Evolutionary conservation across 148 eudicot genomes (phyloP).

Genomic region (Gaultheria prostrata): DNA sequence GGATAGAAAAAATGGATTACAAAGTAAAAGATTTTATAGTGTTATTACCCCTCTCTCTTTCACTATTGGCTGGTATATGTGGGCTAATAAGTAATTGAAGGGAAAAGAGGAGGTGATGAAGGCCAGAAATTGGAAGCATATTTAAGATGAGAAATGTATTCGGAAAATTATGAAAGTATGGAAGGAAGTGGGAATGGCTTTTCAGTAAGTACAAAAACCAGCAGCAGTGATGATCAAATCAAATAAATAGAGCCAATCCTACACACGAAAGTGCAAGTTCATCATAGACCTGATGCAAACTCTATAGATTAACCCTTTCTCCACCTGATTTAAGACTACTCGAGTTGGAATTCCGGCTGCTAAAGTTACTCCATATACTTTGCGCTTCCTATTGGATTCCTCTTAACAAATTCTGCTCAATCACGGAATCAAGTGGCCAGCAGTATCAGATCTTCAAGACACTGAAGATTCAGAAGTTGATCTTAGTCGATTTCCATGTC

Average conservation of each 20-base stretch:
- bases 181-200: no score
- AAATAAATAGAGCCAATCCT: neutral
- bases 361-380: neutral
- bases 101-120: no score
- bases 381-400: neutral
- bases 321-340: neutral
- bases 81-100: no score
- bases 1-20: no score
- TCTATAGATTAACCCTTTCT: no score
- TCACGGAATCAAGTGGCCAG: neutral
- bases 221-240: neutral
- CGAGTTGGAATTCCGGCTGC: neutral
- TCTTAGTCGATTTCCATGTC: constrained; percentile 70
- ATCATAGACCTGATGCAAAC: no score
- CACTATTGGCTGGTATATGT: no score
- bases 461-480: neutral
- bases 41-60: no score
- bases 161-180: no score
- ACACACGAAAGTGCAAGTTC: neutral
- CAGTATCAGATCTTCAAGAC: neutral
- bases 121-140: no score
- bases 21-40: no score
- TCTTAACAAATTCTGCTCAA: neutral
- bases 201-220: neutral
- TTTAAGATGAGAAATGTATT: no score